Percentiles rank a stretch among this genome's conserved stretches.
Evolutionary conservation across 164 flowering plant species (phyloP).

Genomic region (Liquidambar formosana): DNA sequence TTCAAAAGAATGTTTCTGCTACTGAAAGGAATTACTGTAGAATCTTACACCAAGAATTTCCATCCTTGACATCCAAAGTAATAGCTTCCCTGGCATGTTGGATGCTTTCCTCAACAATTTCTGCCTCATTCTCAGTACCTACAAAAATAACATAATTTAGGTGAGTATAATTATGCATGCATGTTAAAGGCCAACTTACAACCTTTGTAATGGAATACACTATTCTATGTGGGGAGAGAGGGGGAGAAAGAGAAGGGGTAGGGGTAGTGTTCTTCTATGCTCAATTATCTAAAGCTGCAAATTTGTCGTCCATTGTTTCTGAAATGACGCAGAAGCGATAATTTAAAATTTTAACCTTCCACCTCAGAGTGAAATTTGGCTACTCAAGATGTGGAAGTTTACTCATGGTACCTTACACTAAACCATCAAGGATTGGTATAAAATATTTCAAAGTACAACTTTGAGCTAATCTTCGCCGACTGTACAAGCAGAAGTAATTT

Average conservation of each 20-base stretch:
- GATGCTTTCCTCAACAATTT: conserved; percentile 80
- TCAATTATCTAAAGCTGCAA: neutral
- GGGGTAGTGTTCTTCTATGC: neutral
- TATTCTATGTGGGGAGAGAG: neutral
- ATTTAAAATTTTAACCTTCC: too few species aligned
- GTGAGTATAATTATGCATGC: neutral
- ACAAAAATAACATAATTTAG: conserved; percentile 2
- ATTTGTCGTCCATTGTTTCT: neutral
- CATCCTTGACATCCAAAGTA: conserved; percentile 83
- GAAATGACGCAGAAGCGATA: neutral
- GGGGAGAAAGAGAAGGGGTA: neutral
- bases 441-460: too few species aligned
- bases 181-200: neutral
- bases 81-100: conserved; percentile 89
- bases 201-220: neutral
- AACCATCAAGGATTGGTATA: too few species aligned
- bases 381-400: too few species aligned
- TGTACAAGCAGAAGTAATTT: too few species aligned
- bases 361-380: too few species aligned
- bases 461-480: too few species aligned
- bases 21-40: neutral
- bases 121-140: conserved; percentile 66
- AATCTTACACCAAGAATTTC: conserved; percentile 89
- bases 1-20: neutral
- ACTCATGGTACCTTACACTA: too few species aligned